Evolutionary conservation across 164 flowering plant genomes (phyloP).

Genomic region (Akebia trifoliata): DNA sequence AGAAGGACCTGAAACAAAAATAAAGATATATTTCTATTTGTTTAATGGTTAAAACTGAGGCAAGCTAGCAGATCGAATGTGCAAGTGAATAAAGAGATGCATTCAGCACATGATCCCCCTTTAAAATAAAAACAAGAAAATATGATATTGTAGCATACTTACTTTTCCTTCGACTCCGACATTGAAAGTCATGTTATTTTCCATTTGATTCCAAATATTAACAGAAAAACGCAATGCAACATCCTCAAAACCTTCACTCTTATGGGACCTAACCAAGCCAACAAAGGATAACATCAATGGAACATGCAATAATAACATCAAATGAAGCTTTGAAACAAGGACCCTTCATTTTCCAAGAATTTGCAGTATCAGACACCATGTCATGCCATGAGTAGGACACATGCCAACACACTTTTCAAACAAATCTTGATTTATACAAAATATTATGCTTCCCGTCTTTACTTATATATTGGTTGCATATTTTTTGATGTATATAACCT

Average conservation of each 20-base stretch:
- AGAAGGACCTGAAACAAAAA: conserved; percentile 54
- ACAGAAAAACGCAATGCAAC: conserved; percentile 41
- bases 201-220: conserved; percentile 52
- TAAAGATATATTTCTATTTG: not conserved
- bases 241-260: conserved; percentile 44
- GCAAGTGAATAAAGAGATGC: conserved; percentile 6
- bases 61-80: not conserved
- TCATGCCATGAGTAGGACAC: too few species aligned
- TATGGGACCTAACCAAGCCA: conserved; percentile 38
- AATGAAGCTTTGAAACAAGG: conserved; percentile 1
- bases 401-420: too few species aligned
- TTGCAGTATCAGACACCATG: too few species aligned
- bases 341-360: too few species aligned
- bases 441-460: too few species aligned
- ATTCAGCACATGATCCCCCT: conserved; percentile 2
- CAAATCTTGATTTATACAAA: too few species aligned
- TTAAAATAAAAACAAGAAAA: not conserved
- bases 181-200: conserved; percentile 24
- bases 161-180: conserved; percentile 31
- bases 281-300: conserved; percentile 1
- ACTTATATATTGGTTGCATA: too few species aligned
- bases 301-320: not conserved
- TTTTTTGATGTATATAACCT: too few species aligned
- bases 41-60: not conserved
- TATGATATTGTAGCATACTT: conserved; percentile 11